Base-by-base conservation (phyloP, 192 early-diverging fungal genomes). In the Coemansia sp. region DNA sequence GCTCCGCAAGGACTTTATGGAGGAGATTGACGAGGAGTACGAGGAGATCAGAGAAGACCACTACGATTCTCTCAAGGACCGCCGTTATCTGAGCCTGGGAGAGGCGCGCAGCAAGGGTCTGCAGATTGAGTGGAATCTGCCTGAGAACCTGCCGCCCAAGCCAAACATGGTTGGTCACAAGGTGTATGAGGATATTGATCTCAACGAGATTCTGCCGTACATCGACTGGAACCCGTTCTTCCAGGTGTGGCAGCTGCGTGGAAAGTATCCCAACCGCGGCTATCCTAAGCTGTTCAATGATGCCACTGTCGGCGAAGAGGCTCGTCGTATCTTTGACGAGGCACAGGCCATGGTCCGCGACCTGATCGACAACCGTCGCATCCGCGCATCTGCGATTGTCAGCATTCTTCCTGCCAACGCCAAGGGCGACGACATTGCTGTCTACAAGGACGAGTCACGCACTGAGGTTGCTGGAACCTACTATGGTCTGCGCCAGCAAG, bases 221-320 rank as follows among this genome's bases (percentile, higher is more conserved):
- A 96, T 98, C 56, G 96, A 98, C 77, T 98, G 96, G 94, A 98
- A 95, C 60, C 96, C 96, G 32, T 98, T 98, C 88, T 98, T 98
- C 88, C 96, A 98, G 75, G 94, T 94, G 16, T 98, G 93, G 91
- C 96, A 98, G 82, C 84, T 98, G 25, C 87, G 96, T 28, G 96
- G 95, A 60, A 92, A 91, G 69, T 97, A 97, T 69, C 95, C 95
- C 18, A 97, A 97, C 85, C 91, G 96, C 63, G 94, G 96, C 28
- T 98, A 88, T 72, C 96, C 96, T 66, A 96, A 96, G 87, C 94
- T 98, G 67, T 98, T 98, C 82, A 91, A 95, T 60, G 96, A 98
- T 74, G 94, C 95, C 58, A 86, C 91, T 2, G 96, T 98, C 28
- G 90, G 95, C 16, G 84, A 88, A 1, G 96, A 98, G 77, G 96